Evolutionary conservation across 768 basidiomycete species (phyloP).

Genomic region (Astraeus odoratus): DNA sequence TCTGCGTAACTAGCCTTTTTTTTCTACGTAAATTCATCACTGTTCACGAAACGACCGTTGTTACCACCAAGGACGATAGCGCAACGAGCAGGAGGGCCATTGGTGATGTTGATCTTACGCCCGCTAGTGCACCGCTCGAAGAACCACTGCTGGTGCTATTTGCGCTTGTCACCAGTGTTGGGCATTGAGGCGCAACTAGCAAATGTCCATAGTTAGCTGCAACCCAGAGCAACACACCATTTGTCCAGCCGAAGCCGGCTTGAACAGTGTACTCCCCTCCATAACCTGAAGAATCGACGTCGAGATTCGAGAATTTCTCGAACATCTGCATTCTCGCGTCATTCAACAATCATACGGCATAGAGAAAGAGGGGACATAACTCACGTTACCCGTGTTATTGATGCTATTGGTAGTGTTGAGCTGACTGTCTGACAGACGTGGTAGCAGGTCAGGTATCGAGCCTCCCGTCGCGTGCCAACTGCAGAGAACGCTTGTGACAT

Average conservation of each 20-base stretch:
- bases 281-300: constrained; percentile 71
- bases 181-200: constrained; percentile 60
- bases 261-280: constrained; percentile 91
- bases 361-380: constrained; percentile 20
- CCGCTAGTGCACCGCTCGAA: constrained; percentile 3
- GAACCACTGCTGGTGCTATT: neutral
- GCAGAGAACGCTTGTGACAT: constrained; percentile 76
- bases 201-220: constrained; percentile 57
- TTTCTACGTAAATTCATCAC: no score
- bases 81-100: neutral
- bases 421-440: constrained; percentile 61
- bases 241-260: constrained; percentile 86
- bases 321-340: constrained; percentile 52
- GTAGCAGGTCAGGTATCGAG: constrained; percentile 61
- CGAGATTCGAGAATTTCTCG: constrained; percentile 77
- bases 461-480: constrained; percentile 93
- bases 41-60: neutral
- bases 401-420: constrained; percentile 63
- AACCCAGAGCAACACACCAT: constrained; percentile 73
- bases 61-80: constrained; percentile 3
- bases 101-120: neutral
- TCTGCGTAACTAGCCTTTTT: no score
- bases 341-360: neutral
- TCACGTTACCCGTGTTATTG: constrained; percentile 66
- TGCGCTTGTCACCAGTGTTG: constrained; percentile 28